These are phyloP conservation scores for Talaromyces piceae DNA, from an alignment of 2,329 filamentous ascomycete genomes.

Conservation along the genomic window DNA sequence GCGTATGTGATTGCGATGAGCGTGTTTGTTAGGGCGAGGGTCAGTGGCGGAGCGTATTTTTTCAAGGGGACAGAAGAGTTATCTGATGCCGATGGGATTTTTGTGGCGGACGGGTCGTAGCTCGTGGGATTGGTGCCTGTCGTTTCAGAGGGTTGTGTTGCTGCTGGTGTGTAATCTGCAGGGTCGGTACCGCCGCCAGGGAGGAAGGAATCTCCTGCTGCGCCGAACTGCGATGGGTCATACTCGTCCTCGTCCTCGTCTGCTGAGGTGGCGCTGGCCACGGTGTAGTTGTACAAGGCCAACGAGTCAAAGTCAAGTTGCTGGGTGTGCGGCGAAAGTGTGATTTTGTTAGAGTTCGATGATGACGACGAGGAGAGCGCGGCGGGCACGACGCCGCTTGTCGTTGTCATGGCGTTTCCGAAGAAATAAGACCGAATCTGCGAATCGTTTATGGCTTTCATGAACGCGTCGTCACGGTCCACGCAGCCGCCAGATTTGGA, in stretches of 20 bases:
- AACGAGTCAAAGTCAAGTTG: conserved; percentile 70
- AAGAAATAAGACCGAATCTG: conserved; percentile 93
- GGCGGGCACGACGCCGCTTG: not conserved
- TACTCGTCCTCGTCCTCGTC: conserved; percentile 46
- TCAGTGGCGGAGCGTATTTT: conserved; percentile 45
- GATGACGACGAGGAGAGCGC: conserved; percentile 18
- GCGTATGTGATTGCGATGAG: conserved; percentile 81
- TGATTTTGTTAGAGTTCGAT: conserved; percentile 47
- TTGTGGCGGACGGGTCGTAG: conserved; percentile 14
- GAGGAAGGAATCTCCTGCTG: conserved; percentile 23
- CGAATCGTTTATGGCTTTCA: conserved; percentile 65
- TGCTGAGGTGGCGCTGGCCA: conserved; percentile 39
- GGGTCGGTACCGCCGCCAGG: conserved; percentile 24
- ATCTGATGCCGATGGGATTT: conserved; percentile 16
- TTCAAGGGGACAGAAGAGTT: not conserved
- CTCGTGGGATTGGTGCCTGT: conserved; percentile 1
- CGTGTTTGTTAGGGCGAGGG: conserved; percentile 62
- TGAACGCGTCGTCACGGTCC: conserved; percentile 64
- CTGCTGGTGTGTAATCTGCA: conserved; percentile 15
- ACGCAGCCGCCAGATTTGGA: conserved; percentile 82
- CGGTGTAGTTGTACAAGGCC: conserved; percentile 62
- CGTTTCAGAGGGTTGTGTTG: not conserved
- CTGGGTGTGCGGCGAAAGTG: conserved; percentile 80
- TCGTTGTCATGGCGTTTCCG: conserved; percentile 48
- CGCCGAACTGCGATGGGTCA: conserved; percentile 26